Base-by-base conservation (phyloP, 768 basidiomycete genomes). In the Guyanaporus albipodus region DNA sequence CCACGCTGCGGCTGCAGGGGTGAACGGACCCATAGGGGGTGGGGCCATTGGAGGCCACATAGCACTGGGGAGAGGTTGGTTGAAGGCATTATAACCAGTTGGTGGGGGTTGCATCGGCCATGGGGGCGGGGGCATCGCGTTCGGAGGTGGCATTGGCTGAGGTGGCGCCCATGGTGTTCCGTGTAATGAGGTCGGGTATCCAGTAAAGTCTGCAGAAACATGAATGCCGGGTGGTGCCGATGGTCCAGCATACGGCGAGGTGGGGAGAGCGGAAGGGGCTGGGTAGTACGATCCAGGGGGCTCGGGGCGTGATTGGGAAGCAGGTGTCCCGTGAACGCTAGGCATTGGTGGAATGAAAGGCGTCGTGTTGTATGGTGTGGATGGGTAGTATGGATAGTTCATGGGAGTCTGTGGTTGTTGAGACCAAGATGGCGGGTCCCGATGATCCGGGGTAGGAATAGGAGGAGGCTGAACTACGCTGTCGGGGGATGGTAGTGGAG, bases 381-480 rank as follows among this genome's bases (percentile, higher is more conserved):
- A 46, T 1, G 70, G 68, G 44, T 73, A 74, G 28, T 59, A 61
- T 9, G 73, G 71, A 44, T 72, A 75, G 36, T 59, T 58, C 45
- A 61, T 65, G 0, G 70, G 61, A 2, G 57, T 53, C 45, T 67
- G 68, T 17, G 67, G 62, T 7, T 61, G 54, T 24, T 65, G 54
- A 28, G 67, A 56, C 73, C 73, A 74, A 21, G 57, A 38, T 1
- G 67, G 67, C 33, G 54, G 55, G 14, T 60, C 66, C 40, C 54
- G 54, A 21, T 54, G 55, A 36, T 61, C 59, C 3, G 57, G 56
- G 4, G 62, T 37, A 26, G 70, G 72, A 26, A 71, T 54, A n/a
- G 59, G 54, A 4, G 71, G 71, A 26, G 71, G 69, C 15, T 62
- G 67, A 11, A 48, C 66, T 53, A 37, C 46, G 49, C 46, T 59